Conservation (phyloP, 306 rosid species). For the Bauhinia variegata region DNA sequence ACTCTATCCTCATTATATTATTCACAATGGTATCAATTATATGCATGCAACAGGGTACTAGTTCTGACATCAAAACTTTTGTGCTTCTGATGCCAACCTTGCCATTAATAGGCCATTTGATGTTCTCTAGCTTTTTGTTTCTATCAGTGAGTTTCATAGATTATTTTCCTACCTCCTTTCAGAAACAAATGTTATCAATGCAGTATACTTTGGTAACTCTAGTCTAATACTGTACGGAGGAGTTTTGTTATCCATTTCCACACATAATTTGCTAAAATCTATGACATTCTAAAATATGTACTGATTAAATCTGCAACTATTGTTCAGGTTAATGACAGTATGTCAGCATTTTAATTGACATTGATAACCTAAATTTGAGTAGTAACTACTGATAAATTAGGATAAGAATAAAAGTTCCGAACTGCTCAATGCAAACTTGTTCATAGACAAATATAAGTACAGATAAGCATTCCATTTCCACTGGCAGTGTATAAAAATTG, state of each 20-base stretch:
- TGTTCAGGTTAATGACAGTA: too few relatives aligned
- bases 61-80: slow-evolving; percentile 1
- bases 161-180: background rate
- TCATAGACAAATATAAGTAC: background rate
- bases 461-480: background rate
- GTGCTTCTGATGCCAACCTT: background rate
- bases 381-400: background rate
- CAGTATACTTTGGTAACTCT: background rate
- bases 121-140: background rate
- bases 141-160: background rate
- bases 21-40: slow-evolving; percentile 1
- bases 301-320: too few relatives aligned
- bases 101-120: background rate
- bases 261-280: background rate
- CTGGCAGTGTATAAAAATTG: background rate
- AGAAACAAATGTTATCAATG: background rate
- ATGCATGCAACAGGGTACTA: background rate
- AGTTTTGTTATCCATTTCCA: background rate
- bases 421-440: background rate
- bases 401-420: background rate
- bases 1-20: background rate
- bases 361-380: background rate
- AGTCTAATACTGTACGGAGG: background rate
- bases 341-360: slow-evolving; percentile 18
- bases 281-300: background rate